A percentile compares a stretch with the other conserved stretches of the same genome.
Evolutionary conservation across 2,329 filamentous ascomycete genomes (phyloP).

Genomic region (Colletotrichum paranaense): DNA sequence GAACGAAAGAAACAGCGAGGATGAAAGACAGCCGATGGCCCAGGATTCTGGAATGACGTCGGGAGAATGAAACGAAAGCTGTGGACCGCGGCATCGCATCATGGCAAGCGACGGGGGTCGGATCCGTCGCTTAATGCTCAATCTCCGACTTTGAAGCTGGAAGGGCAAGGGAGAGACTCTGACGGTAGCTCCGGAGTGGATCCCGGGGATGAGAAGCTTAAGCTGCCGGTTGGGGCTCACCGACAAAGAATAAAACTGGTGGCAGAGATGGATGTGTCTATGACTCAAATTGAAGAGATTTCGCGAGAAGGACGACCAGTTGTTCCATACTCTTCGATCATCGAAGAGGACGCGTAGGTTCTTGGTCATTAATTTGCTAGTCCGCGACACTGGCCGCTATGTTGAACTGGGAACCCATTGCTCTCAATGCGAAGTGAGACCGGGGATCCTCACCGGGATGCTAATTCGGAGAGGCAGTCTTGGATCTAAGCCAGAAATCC

Average conservation of each 20-base stretch:
- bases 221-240: slow-evolving; percentile 29
- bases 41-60: slow-evolving; percentile 32
- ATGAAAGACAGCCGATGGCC: slow-evolving; percentile 10
- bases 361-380: slow-evolving; percentile 6
- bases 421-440: slow-evolving; percentile 26
- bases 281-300: slow-evolving; percentile 19
- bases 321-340: slow-evolving; percentile 15
- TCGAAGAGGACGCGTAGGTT: slow-evolving; percentile 10
- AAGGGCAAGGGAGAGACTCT: slow-evolving; percentile 21
- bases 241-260: slow-evolving; percentile 26
- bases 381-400: slow-evolving; percentile 7
- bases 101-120: slow-evolving; percentile 25
- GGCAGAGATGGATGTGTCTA: background rate
- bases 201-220: slow-evolving; percentile 30
- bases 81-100: slow-evolving; percentile 34
- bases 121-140: slow-evolving; percentile 34
- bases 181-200: slow-evolving; percentile 31
- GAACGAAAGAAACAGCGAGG: background rate
- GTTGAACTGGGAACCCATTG: slow-evolving; percentile 30
- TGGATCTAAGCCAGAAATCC: slow-evolving; percentile 18
- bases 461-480: slow-evolving; percentile 30
- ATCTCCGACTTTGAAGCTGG: slow-evolving; percentile 34
- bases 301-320: background rate
- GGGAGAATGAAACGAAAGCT: slow-evolving; percentile 32
- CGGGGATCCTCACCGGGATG: slow-evolving; percentile 37